A percentile compares a stretch with the other conserved stretches of the same genome.
These are phyloP conservation scores for Kalanchoe fedtschenkoi DNA, from an alignment of 164 flowering plant genomes.

Conservation along the genomic window DNA sequence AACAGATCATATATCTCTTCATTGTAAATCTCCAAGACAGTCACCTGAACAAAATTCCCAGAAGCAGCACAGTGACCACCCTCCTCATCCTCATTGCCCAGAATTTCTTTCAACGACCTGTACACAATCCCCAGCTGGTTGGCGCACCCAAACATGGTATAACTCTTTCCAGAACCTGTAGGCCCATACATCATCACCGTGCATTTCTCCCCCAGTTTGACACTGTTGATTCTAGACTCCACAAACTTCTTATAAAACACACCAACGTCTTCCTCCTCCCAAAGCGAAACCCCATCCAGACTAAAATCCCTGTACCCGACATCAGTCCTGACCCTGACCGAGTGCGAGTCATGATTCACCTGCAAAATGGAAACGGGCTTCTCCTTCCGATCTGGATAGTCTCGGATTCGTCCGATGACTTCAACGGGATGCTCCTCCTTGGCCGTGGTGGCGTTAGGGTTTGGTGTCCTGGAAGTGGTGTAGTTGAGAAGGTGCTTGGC, in stretches of 20 bases:
- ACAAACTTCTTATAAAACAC: slow-evolving; percentile 72
- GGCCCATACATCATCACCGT: slow-evolving; percentile 99
- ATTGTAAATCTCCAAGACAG: slow-evolving; percentile 91
- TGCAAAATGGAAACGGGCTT: slow-evolving; percentile 40
- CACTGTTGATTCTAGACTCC: slow-evolving; percentile 64
- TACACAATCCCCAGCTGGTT: slow-evolving; percentile 93
- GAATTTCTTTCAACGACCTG: slow-evolving; percentile 60
- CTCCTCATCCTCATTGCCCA: slow-evolving; percentile 40
- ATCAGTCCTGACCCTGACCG: slow-evolving; percentile 58
- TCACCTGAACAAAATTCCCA: slow-evolving; percentile 71
- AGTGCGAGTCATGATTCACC: slow-evolving; percentile 32
- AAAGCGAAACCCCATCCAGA: slow-evolving; percentile 77
- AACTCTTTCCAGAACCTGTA: slow-evolving; percentile 92
- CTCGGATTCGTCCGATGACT: slow-evolving; percentile 72
- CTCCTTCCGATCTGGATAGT: slow-evolving; percentile 48
- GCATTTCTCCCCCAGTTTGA: slow-evolving; percentile 76
- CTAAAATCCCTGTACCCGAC: slow-evolving; percentile 82
- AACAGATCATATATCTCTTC: slow-evolving; percentile 93
- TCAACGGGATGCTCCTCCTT: slow-evolving; percentile 84
- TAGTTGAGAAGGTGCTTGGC: slow-evolving; percentile 50
- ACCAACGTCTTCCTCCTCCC: slow-evolving; percentile 79
- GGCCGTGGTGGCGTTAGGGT: slow-evolving; percentile 38
- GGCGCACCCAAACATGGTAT: slow-evolving; percentile 88
- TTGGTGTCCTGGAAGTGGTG: slow-evolving; percentile 17
- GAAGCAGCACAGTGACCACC: slow-evolving; percentile 14